Evolutionary conservation across 495 filamentous ascomycete species (phyloP), one percentile per base, ranked within the genome.

Genomic region (Talaromyces liani): DNA sequence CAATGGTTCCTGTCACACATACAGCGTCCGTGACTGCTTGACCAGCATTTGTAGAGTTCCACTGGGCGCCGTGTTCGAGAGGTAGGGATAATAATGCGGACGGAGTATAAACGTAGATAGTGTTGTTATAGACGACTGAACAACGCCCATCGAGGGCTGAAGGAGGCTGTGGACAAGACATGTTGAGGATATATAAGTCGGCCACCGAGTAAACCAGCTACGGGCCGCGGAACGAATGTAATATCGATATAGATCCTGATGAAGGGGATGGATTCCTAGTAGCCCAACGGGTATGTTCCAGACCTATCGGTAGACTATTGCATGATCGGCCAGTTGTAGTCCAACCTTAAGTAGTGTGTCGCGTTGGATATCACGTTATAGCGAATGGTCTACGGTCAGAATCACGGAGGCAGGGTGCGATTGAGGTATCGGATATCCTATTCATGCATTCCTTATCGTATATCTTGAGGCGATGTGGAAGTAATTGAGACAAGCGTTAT

Each of bases 101-200:
- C 20, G 84, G 71, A 41, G 91, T 90, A 69, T 91, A 97, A 10
- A 87, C 86, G 76, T 96, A 98, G 16, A 98, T 84, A 18, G 88
- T 94, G 73, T 90, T 86, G 71, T 93, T 80, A 75, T 90, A 79
- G 60, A 98, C 82, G 63, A 88, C 84, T 16, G 92, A 94, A 75
- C 94, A 98, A 68, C 88, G 85, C 75, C 88, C 86, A 67, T 83
- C 81, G 66, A 96, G 77, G 65, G 83, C 71, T 65, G 84, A 77
- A 12, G 79, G 78, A 62, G 92, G 92, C 68, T 82, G 64, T 60
- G 89, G 89, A 39, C 86, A 77, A 61, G 79, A 66, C 89, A 91
- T 92, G 20, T 45, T 62, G 62, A 31, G 22, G 39, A 51, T 25
- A 31, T 59, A 22, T 39, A 41, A 56, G 39, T 61, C 36, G 56